phyloP scores from a whole-genome alignment of 2,329 filamentous ascomycete genomes.

The Helotiales sp. region DNA sequence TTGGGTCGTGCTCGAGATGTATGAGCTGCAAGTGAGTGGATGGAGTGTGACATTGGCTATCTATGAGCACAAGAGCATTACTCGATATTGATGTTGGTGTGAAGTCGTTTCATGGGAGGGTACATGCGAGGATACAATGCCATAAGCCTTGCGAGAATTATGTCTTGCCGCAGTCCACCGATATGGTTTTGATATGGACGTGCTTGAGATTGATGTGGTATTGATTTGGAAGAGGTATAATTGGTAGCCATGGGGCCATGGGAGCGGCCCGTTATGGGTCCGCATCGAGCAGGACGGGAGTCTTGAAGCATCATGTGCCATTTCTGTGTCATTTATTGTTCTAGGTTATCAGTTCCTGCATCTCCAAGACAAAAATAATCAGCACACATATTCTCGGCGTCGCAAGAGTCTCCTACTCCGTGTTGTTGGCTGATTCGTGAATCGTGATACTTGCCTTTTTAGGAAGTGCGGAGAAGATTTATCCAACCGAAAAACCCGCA shows the following conservation, averaged over 20 bases:
- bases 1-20: background rate
- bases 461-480: constrained; percentile 7
- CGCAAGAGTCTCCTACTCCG: background rate
- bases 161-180: no score
- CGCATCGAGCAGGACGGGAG: background rate
- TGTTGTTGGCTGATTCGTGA: background rate
- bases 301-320: background rate
- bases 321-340: background rate
- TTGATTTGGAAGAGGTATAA: background rate
- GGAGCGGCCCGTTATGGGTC: background rate
- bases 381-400: background rate
- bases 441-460: constrained; percentile 2
- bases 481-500: background rate
- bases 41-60: background rate
- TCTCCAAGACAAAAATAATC: background rate
- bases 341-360: background rate
- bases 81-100: background rate
- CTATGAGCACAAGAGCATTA: background rate
- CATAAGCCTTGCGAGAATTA: no score
- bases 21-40: background rate
- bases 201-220: background rate
- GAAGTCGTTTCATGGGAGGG: background rate
- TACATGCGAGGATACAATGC: no score
- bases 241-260: background rate
- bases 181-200: background rate